Base-by-base conservation (phyloP, 2,329 filamentous ascomycete genomes). In the Byssothecium circinans region DNA sequence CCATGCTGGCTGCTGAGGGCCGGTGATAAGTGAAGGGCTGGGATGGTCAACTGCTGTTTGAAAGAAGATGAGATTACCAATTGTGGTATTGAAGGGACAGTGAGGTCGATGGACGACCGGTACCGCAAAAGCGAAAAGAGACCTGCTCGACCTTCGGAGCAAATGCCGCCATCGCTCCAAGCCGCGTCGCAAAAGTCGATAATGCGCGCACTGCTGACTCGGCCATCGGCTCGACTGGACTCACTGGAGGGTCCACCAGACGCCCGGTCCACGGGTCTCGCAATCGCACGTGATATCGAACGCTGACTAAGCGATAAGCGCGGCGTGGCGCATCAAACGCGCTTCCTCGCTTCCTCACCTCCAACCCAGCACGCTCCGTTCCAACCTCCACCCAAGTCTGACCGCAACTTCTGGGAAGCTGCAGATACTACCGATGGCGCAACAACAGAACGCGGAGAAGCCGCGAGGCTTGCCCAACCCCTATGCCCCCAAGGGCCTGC, bases 401-500 rank as follows among this genome's bases (percentile, higher is more conserved):
- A 25, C n/a, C n/a, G n/a, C n/a, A n/a, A n/a, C n/a, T n/a, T n/a
- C 11, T 27, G 11, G 25, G 25, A 27, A 27, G 11, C 25, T 45
- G 50, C 53, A 51, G 54, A 43, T 37, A 8, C 10, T 14, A 8
- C 29, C 14, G 7, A 67, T 67, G 63, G 49, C 54, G 14, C 56
- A 54, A 18, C 58, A 60, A 50, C 54, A 53, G 43, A 32, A 32
- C 29, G 49, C 52, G 19, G 56, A 60, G 50, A 62, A 62, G 57
- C 46, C 54, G 49, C 50, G 54, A 35, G 54, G 51, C 49, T 45
- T 65, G 44, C 64, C 62, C 17, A 64, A 63, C 25, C 60, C 62
- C 6, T 67, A 67, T 49, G 62, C 53, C 27, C 49, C 53, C 49
- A 48, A 47, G 46, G 53, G 53, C 49, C 58, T 64, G 40, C 59